Conservation (phyloP, 208 protist species). For the Crithidia mellificae region DNA sequence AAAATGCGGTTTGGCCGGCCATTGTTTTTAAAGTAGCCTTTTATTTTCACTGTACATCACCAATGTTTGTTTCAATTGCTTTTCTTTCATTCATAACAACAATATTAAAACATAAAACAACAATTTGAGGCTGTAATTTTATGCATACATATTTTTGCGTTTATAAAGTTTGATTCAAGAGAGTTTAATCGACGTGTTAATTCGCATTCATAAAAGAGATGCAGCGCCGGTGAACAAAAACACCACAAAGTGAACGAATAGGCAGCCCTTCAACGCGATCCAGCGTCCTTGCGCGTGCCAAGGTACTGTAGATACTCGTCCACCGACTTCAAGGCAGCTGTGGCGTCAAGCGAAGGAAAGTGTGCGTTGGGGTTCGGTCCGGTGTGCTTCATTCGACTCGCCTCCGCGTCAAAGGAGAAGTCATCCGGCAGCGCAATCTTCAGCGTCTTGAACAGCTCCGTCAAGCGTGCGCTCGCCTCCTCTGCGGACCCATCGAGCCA, state of each 20-base stretch:
- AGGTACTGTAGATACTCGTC: constrained; percentile 73
- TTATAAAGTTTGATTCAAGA: too few relatives aligned
- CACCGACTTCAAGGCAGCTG: constrained; percentile 39
- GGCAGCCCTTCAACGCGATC: constrained; percentile 3
- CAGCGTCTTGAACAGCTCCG: constrained; percentile 63
- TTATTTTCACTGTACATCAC: too few relatives aligned
- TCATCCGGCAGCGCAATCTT: constrained; percentile 57
- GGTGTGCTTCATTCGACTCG: constrained; percentile 25
- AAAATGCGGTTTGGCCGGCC: too few relatives aligned
- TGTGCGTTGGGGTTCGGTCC: constrained; percentile 2
- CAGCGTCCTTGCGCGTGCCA: constrained; percentile 65
- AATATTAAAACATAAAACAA: too few relatives aligned
- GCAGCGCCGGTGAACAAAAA: too few relatives aligned
- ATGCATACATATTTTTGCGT: too few relatives aligned
- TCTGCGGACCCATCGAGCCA: constrained; percentile 74
- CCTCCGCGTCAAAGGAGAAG: constrained; percentile 63
- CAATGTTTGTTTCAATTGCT: too few relatives aligned
- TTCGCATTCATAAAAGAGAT: too few relatives aligned
- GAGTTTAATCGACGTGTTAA: not conserved
- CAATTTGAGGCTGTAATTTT: too few relatives aligned
- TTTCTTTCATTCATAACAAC: too few relatives aligned
- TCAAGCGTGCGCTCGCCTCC: constrained; percentile 39
- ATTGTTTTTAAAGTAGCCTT: too few relatives aligned
- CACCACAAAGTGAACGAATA: too few relatives aligned
- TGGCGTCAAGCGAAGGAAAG: constrained; percentile 47